Percentiles rank a stretch among this genome's conserved stretches.
Conservation (phyloP, 2,329 filamentous ascomycete genomes). For the Aspergillus cejpii region DNA sequence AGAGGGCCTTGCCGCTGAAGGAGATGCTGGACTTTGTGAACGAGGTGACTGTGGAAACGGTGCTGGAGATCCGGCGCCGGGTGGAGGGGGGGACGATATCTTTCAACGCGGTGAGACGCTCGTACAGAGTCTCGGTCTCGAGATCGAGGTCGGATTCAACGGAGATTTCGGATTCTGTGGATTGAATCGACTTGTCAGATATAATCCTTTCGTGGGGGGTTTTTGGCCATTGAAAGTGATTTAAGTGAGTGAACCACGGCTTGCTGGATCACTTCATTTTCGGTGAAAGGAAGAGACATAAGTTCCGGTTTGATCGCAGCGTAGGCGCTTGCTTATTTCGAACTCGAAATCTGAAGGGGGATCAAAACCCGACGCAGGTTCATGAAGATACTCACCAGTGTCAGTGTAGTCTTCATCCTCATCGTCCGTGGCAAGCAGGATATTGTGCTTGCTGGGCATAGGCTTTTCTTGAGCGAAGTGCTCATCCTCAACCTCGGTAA, state of each 20-base stretch:
- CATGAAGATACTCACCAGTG: slow-evolving; percentile 58
- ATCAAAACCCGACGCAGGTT: too few relatives aligned
- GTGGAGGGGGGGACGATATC: slow-evolving; percentile 70
- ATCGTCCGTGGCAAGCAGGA: slow-evolving; percentile 45
- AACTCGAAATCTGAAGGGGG: too few relatives aligned
- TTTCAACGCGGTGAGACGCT: slow-evolving; percentile 64
- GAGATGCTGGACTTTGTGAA: slow-evolving; percentile 43
- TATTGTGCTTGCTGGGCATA: slow-evolving; percentile 56
- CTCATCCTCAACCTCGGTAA: slow-evolving; percentile 95
- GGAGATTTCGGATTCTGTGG: slow-evolving; percentile 72
- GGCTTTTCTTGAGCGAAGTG: slow-evolving; percentile 71
- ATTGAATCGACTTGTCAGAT: slow-evolving; percentile 13
- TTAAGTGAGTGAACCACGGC: too few relatives aligned
- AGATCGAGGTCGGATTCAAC: slow-evolving; percentile 61
- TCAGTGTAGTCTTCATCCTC: slow-evolving; percentile 85
- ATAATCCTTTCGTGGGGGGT: background rate
- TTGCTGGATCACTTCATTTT: too few relatives aligned
- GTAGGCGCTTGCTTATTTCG: too few relatives aligned
- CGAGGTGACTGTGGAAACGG: slow-evolving; percentile 42
- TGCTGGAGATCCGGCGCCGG: slow-evolving; percentile 60
- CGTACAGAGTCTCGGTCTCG: slow-evolving; percentile 56
- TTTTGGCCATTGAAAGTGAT: too few relatives aligned
- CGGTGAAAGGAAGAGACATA: too few relatives aligned
- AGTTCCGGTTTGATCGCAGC: too few relatives aligned
- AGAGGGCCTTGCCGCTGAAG: slow-evolving; percentile 79